These are phyloP conservation scores for Tulasnella calospora DNA, from an alignment of 768 basidiomycete species.

Conservation along the genomic window DNA sequence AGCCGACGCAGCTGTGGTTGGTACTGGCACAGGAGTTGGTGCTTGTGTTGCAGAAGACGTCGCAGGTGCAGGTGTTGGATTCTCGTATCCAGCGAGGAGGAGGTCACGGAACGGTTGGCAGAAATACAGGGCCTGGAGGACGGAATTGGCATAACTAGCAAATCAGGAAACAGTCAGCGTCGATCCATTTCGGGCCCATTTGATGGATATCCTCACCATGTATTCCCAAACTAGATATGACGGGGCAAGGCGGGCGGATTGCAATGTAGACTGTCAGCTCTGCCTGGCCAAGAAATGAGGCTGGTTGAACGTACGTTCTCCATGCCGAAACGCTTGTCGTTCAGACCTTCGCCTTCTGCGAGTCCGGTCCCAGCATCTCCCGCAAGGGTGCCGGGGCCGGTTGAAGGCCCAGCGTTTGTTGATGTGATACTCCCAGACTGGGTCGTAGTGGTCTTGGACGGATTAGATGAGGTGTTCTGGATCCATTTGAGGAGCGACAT, in stretches of 20 bases:
- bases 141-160: conserved; percentile 93
- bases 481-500: conserved; percentile 20
- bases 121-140: conserved; percentile 94
- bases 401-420: not conserved
- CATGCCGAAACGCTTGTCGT: conserved; percentile 88
- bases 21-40: conserved; percentile 31
- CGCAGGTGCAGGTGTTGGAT: conserved; percentile 48
- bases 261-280: not conserved
- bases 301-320: conserved; percentile 71
- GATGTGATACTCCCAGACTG: not conserved
- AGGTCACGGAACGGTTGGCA: conserved; percentile 90
- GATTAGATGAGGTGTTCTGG: conserved; percentile 7
- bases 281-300: not conserved
- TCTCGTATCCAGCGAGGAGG: conserved; percentile 51
- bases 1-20: conserved; percentile 27
- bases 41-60: conserved; percentile 30
- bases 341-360: conserved; percentile 39
- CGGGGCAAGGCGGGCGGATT: not conserved
- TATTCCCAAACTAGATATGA: conserved; percentile 57
- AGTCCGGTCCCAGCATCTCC: not conserved
- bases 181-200: not conserved
- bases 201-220: conserved; percentile 53
- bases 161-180: conserved; percentile 18
- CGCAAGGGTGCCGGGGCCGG: not conserved
- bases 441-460: not conserved